Evolutionary conservation across 352 stramenopile genomes (phyloP).

Genomic region (Phytophthora fragariaefolia): DNA sequence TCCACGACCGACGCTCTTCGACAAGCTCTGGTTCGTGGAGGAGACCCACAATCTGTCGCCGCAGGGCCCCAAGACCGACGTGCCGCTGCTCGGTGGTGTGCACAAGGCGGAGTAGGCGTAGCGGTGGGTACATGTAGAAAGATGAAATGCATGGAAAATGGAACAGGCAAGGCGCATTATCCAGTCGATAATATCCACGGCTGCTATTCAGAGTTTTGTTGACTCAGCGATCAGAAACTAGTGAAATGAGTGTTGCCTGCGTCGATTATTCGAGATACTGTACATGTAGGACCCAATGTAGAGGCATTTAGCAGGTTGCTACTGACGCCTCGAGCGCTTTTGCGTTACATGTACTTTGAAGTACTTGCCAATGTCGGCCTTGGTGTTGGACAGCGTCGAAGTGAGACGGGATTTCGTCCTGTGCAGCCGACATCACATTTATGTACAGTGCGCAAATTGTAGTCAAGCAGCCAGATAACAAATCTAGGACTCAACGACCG

Average conservation of each 20-base stretch:
- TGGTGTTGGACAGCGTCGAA: too few species aligned
- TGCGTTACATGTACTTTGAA: too few species aligned
- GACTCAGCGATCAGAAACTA: constrained; percentile 2
- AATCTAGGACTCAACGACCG: constrained; percentile 11
- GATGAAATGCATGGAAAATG: too few species aligned
- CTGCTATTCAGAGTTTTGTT: too few species aligned
- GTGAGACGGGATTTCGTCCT: too few species aligned
- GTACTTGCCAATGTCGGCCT: too few species aligned
- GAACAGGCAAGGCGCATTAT: background rate
- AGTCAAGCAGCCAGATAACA: constrained; percentile 24
- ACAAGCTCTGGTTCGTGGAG: constrained; percentile 74
- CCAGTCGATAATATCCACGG: too few species aligned
- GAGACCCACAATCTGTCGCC: constrained; percentile 74
- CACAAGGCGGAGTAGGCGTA: background rate
- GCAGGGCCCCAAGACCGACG: constrained; percentile 50
- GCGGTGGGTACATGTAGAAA: too few species aligned
- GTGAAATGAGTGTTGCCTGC: background rate
- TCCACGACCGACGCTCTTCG: constrained; percentile 41
- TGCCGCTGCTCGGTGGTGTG: constrained; percentile 43
- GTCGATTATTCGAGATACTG: background rate
- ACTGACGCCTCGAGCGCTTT: too few species aligned
- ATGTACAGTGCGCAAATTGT: constrained; percentile 1
- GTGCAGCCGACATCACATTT: background rate
- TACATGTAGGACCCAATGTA: background rate
- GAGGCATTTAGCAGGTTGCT: background rate